Conservation (phyloP, 768 basidiomycete species). For the Amanita pallidorosea region DNA sequence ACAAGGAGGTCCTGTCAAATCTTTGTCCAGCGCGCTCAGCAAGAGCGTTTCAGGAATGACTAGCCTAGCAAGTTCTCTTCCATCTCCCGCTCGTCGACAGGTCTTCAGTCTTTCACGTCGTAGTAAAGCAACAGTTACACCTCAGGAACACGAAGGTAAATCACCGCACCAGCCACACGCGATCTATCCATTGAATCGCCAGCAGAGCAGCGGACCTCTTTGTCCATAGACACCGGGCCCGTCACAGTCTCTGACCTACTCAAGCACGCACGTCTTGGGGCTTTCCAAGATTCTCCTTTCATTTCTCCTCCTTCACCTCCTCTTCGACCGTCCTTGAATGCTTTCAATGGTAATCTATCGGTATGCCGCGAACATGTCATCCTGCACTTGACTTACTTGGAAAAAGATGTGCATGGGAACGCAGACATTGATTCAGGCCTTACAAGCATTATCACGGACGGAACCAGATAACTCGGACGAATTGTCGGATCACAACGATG, state of each 20-base stretch:
- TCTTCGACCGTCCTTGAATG: slow-evolving; percentile 32
- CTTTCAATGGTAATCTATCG: slow-evolving; percentile 62
- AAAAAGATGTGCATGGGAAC: slow-evolving; percentile 77
- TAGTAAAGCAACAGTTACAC: slow-evolving; percentile 33
- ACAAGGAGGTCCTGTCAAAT: slow-evolving; percentile 36
- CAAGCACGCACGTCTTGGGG: slow-evolving; percentile 7
- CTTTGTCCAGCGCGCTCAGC: slow-evolving; percentile 41
- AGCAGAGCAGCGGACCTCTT: not conserved
- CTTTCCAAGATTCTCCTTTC: slow-evolving; percentile 39
- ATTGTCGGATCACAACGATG: slow-evolving; percentile 30
- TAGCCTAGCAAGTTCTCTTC: slow-evolving; percentile 11
- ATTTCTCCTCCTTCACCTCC: slow-evolving; percentile 67
- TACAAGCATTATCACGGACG: slow-evolving; percentile 77
- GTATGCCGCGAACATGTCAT: slow-evolving; percentile 29
- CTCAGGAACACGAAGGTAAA: slow-evolving; percentile 22
- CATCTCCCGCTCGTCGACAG: slow-evolving; percentile 29
- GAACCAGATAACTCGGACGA: slow-evolving; percentile 66
- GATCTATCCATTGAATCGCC: not conserved
- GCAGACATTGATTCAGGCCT: slow-evolving; percentile 80
- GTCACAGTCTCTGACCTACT: slow-evolving; percentile 14
- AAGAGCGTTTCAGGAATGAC: slow-evolving; percentile 40
- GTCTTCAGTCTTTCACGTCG: slow-evolving; percentile 46
- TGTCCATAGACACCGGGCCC: not conserved
- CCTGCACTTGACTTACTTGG: slow-evolving; percentile 7
- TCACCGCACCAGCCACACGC: not conserved